phyloP scores from a whole-genome alignment of 495 filamentous ascomycete species.

The Barbatosphaeria neglecta region DNA sequence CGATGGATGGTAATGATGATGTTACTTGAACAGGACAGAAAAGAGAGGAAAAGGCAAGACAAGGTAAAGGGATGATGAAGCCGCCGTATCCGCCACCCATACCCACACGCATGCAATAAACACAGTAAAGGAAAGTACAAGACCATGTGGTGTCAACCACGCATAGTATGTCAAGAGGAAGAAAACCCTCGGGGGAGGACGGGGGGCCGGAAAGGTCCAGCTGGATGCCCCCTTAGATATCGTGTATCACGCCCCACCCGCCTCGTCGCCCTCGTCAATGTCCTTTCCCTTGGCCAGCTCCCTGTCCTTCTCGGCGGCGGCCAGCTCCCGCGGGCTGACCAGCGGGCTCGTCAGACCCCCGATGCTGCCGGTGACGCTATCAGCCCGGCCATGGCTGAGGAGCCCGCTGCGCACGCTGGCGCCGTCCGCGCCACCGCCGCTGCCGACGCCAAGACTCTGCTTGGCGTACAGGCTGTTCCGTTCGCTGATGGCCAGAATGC shows the following conservation, averaged over 20 bases:
- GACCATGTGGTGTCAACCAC: no score
- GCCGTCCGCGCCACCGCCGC: slow-evolving; percentile 60
- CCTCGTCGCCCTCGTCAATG: slow-evolving; percentile 17
- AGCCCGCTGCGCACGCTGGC: slow-evolving; percentile 69
- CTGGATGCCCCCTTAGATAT: no score
- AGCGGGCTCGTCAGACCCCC: slow-evolving; percentile 51
- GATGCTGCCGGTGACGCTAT: slow-evolving; percentile 72
- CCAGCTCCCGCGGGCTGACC: slow-evolving; percentile 38
- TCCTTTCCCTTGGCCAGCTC: slow-evolving; percentile 8
- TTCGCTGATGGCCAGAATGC: slow-evolving; percentile 53
- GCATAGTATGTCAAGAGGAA: no score
- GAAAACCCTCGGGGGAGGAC: neutral
- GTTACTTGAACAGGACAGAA: neutral
- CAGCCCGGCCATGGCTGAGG: slow-evolving; percentile 64
- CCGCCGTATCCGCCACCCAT: no score
- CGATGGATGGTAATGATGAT: neutral
- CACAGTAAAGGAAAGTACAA: no score
- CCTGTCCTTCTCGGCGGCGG: slow-evolving; percentile 9
- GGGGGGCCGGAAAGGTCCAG: no score
- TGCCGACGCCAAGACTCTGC: slow-evolving; percentile 40
- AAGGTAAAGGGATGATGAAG: neutral
- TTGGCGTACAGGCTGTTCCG: slow-evolving; percentile 75
- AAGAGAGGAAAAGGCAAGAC: neutral
- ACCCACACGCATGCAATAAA: no score
- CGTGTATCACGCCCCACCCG: no score